Conservation (phyloP, 2,329 filamentous ascomycete species). For the Ophiosphaerella narmari region DNA sequence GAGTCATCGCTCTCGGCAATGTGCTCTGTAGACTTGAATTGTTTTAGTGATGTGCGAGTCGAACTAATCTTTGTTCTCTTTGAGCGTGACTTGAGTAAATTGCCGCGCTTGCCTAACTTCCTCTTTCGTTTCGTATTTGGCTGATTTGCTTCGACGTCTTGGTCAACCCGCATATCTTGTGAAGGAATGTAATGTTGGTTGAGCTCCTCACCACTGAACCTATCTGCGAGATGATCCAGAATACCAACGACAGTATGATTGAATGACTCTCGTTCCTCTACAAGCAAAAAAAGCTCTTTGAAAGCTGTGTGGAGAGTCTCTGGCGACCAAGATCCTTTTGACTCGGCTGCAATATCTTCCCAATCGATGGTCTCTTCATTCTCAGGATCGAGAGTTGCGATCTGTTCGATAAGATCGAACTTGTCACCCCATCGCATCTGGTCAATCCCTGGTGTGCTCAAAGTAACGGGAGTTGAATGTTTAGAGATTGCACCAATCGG, state of each 20-base stretch:
- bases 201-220: constrained; percentile 10
- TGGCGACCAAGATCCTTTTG: constrained; percentile 20
- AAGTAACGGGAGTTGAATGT: not conserved
- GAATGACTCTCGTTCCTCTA: constrained; percentile 9
- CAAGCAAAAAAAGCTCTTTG: constrained; percentile 17
- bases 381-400: constrained; percentile 21
- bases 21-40: constrained; percentile 13
- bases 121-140: constrained; percentile 12
- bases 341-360: constrained; percentile 17
- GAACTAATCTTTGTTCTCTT: not conserved
- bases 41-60: not conserved
- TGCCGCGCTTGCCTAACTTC: not conserved
- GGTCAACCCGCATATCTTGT: not conserved
- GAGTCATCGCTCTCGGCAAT: constrained; percentile 13
- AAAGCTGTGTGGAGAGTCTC: constrained; percentile 26
- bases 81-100: not conserved
- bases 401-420: constrained; percentile 46
- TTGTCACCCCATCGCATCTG: constrained; percentile 50
- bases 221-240: constrained; percentile 16
- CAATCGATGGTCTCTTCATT: constrained; percentile 44
- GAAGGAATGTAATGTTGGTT: constrained; percentile 18
- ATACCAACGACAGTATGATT: constrained; percentile 24
- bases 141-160: not conserved
- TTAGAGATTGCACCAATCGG: not conserved
- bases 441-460: constrained; percentile 6